Conservation (phyloP, 371 early-diverging fungal species). For the Umbelopsis sp. region DNA sequence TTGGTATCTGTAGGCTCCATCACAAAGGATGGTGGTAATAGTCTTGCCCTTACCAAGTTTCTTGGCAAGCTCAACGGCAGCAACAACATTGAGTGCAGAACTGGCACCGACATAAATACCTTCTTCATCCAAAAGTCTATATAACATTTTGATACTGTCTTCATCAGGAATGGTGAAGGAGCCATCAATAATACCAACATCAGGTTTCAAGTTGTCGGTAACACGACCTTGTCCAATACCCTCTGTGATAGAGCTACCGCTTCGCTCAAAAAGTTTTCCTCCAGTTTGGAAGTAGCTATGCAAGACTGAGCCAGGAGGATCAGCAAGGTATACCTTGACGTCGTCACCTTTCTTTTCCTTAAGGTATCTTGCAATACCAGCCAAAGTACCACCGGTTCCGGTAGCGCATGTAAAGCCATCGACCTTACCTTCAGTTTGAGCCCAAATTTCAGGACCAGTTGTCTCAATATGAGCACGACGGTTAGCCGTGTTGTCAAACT, state of each 20-base stretch:
- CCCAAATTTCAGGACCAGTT: slow-evolving; percentile 94
- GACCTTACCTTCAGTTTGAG: slow-evolving; percentile 78
- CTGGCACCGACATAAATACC: slow-evolving; percentile 93
- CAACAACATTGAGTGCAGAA: slow-evolving; percentile 89
- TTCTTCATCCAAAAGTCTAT: slow-evolving; percentile 89
- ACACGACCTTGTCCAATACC: slow-evolving; percentile 96
- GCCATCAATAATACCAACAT: slow-evolving; percentile 80
- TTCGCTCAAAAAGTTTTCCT: slow-evolving; percentile 68
- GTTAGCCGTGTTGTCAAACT: slow-evolving; percentile 87
- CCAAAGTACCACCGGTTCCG: slow-evolving; percentile 93
- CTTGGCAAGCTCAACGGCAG: slow-evolving; percentile 93
- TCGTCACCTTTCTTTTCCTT: slow-evolving; percentile 70
- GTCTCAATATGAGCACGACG: slow-evolving; percentile 92
- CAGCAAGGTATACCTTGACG: slow-evolving; percentile 84
- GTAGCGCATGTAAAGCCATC: slow-evolving; percentile 92
- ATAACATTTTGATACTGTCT: slow-evolving; percentile 82
- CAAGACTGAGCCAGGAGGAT: slow-evolving; percentile 94
- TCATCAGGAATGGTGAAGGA: slow-evolving; percentile 84
- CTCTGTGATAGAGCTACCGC: slow-evolving; percentile 84
- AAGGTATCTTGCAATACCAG: slow-evolving; percentile 82
- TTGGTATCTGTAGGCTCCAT: slow-evolving; percentile 94
- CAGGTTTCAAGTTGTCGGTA: slow-evolving; percentile 86
- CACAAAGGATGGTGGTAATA: slow-evolving; percentile 87
- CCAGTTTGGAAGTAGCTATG: slow-evolving; percentile 78
- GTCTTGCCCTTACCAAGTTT: slow-evolving; percentile 81